These are phyloP conservation scores for Rhizophora apiculata DNA, from an alignment of 345 rosid genomes.

Conservation along the genomic window DNA sequence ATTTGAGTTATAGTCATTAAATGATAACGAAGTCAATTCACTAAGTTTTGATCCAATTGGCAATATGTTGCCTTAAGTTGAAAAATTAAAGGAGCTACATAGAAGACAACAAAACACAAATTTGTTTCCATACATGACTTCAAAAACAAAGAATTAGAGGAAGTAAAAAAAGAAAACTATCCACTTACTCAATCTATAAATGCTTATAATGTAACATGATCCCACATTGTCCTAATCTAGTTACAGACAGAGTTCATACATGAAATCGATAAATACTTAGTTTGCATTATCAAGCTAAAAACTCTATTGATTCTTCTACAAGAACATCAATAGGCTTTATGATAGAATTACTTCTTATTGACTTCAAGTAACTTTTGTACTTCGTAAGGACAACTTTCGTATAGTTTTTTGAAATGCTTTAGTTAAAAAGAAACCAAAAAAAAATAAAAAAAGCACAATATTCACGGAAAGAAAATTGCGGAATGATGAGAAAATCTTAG, in stretches of 20 bases:
- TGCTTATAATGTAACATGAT: slow-evolving; percentile 67
- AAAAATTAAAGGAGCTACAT: no score
- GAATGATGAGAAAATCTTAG: no score
- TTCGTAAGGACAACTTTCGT: slow-evolving; percentile 82
- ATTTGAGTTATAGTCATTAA: no score
- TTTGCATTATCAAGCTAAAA: neutral
- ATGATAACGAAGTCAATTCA: no score
- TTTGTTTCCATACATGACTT: neutral
- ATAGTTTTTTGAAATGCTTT: slow-evolving; percentile 62
- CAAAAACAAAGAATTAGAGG: neutral
- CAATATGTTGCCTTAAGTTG: no score
- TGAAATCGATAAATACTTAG: slow-evolving; percentile 20
- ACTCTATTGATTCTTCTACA: slow-evolving; percentile 1
- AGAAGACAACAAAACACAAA: no score
- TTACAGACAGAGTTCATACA: neutral
- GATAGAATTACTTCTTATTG: slow-evolving; percentile 69
- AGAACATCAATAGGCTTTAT: slow-evolving; percentile 21
- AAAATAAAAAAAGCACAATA: neutral
- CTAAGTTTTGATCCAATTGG: no score
- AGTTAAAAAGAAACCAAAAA: slow-evolving; percentile 35
- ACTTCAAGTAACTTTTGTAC: slow-evolving; percentile 71
- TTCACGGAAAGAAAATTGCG: neutral
- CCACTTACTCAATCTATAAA: slow-evolving; percentile 82
- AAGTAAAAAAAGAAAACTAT: neutral
- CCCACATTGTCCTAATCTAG: no score